Evolutionary conservation across 805 yeast species (phyloP), one percentile per base, ranked within the genome.

Genomic region (Kurtzmaniella fragi): DNA sequence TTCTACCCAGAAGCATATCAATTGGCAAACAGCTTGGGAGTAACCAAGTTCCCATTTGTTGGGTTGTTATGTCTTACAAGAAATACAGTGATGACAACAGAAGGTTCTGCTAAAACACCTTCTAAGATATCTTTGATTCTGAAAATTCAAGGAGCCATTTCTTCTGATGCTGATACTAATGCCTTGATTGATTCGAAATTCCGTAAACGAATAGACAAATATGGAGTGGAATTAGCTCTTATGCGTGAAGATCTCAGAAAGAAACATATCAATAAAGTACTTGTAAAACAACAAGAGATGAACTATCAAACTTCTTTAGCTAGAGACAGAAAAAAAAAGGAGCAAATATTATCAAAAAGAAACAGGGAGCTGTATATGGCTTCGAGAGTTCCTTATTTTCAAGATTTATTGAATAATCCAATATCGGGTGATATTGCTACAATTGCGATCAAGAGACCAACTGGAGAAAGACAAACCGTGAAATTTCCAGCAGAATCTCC

Each of bases 1-100:
- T 73, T 75, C n/a, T 79, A 80, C 41, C 78, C 89, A 15, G 98
- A 91, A 57, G 86, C 91, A 1, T 80, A 77, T 53, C 95, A 87
- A 50, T 80, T 88, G 12, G 84, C 95, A 0, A 81, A 84, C 52
- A 78, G 82, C 29, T 72, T 90, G 43, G 75, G 77, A 41, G 82
- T 82, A 31, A 73, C 87, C 15, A 74, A 77, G 46, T 80, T 82
- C 52, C 99, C 99, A n/a, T 84, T 85, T 53, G 57, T 86, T 27
- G 95, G 91, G 0, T 62, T 90, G 10, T 57, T 93, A 9, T 82
- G 88, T 35, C 67, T 88, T 39, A 84, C 87, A 13, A 73, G 80
- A 36, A 66, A 69, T 12, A 71, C 68, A 54, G 47, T 67, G 41
- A 52, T 80, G 63, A 72, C 84, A 0, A 77, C 80, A 0, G 69